Base-by-base conservation (phyloP, 108 stramenopile genomes). In the Skeletonema tropicum region DNA sequence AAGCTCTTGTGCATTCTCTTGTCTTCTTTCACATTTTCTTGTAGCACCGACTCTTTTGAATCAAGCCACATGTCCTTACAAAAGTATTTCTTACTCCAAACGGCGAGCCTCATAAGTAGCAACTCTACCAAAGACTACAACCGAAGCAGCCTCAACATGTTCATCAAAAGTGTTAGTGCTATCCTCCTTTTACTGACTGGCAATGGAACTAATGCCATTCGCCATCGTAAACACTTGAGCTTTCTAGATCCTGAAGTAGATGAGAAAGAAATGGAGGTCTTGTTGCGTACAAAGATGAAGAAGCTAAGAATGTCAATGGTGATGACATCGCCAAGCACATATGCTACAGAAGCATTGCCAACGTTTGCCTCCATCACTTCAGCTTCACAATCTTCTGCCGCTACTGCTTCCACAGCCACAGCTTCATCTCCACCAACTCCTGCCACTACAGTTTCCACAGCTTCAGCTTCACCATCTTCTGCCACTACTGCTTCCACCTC, bases 371-470 rank as follows among this genome's bases (percentile, higher is more conserved):
- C 45, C 45, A n/a, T 3, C 14, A n/a, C 45, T 6, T 35, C 45
- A 46, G 4, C 62, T 17, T 33, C 31, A 29, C 12, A 35, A 31
- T 39, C 77, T 33, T 15, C 70, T 52, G 55, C 70, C 13, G 64
- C 77, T 48, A 41, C 77, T 33, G 61, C 26, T 2, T 29, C 26
- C 26, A 29, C n/a, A n/a, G n/a, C n/a, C n/a, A n/a, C n/a, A n/a
- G n/a, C 26, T 29, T 29, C 26, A 29, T 1, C 26, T 29, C 2
- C 26, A 29, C 26, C 26, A 29, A 29, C 26, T 29, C 26, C 26
- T 29, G 26, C 26, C 26, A 29, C 1, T 29, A 2, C 26, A 1
- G 26, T 2, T 29, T 29, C 26, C 26, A 29, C 26, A 29, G 2
- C 26, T 29, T 29, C 26, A 29, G 26, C 2, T 29, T 29, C 26